These are phyloP conservation scores for Termitomyces sp. DNA, from an alignment of 768 basidiomycete genomes.

Conservation along the genomic window DNA sequence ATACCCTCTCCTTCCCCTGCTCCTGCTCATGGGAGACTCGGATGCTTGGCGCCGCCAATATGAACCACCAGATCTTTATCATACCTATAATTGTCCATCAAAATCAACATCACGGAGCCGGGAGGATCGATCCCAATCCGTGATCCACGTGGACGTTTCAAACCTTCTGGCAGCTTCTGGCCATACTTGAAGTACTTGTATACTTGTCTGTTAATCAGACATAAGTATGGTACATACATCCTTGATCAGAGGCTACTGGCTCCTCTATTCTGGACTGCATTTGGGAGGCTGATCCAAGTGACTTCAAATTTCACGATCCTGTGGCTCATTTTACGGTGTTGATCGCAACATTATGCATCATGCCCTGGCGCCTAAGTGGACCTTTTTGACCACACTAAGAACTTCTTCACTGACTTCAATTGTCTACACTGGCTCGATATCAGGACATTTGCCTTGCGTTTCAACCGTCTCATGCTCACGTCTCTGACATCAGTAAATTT, in stretches of 20 bases:
- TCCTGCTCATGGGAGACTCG: too few species aligned
- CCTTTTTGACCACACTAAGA: too few species aligned
- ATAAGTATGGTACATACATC: background rate
- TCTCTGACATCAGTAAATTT: background rate
- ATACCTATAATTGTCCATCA: too few species aligned
- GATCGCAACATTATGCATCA: conserved; percentile 4
- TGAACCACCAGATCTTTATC: background rate
- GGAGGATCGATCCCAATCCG: background rate
- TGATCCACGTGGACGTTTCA: background rate
- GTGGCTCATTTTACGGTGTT: background rate
- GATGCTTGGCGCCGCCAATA: background rate
- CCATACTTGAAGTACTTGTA: too few species aligned
- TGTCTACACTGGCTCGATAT: background rate
- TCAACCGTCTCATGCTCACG: background rate
- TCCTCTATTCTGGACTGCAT: background rate
- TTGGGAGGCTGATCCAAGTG: background rate
- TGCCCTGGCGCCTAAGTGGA: background rate
- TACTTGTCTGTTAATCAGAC: background rate
- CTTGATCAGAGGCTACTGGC: background rate
- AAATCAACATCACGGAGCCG: background rate
- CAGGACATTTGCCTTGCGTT: background rate
- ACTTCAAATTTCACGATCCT: background rate
- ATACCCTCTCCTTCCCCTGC: too few species aligned
- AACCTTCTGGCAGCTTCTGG: background rate
- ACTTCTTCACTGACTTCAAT: background rate